A percentile compares a stretch with the other conserved stretches of the same genome.
Evolutionary conservation across 768 basidiomycete genomes (phyloP).

Genomic region (Lentinula edodes): DNA sequence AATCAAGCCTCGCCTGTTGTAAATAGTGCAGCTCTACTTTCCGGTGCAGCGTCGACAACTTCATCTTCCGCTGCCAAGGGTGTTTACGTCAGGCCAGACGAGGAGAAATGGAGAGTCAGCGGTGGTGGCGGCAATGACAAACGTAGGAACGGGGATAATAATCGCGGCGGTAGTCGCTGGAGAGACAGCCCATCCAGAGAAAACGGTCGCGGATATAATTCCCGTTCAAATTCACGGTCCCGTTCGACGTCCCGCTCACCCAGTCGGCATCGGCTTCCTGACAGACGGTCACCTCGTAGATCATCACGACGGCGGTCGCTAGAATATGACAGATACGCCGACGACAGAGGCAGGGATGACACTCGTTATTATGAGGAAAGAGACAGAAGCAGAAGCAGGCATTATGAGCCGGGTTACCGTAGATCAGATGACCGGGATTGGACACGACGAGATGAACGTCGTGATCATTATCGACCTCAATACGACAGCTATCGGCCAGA

Average conservation of each 20-base stretch:
- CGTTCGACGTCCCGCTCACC: conserved; percentile 33
- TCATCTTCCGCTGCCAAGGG: conserved; percentile 3
- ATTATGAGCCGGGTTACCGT: conserved; percentile 15
- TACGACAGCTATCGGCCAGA: conserved; percentile 9
- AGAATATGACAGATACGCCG: background rate
- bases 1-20: background rate
- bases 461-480: conserved; percentile 17
- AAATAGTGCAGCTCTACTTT: background rate
- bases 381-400: conserved; percentile 23
- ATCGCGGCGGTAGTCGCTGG: background rate
- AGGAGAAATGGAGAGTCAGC: conserved; percentile 28
- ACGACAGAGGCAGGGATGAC: conserved; percentile 5
- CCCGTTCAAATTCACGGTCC: conserved; percentile 26
- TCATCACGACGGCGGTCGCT: conserved; percentile 19
- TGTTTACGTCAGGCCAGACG: conserved; percentile 37
- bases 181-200: conserved; percentile 33
- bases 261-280: conserved; percentile 26
- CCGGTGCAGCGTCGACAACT: conserved; percentile 1
- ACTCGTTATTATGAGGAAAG: conserved; percentile 12
- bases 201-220: conserved; percentile 9
- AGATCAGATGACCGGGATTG: conserved; percentile 29
- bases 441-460: conserved; percentile 24
- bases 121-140: conserved; percentile 29
- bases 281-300: conserved; percentile 20
- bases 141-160: conserved; percentile 22